A percentile compares a stretch with the other conserved stretches of the same genome.
Evolutionary conservation across 768 basidiomycete genomes (phyloP).

Genomic region (Mycena leptocephala): DNA sequence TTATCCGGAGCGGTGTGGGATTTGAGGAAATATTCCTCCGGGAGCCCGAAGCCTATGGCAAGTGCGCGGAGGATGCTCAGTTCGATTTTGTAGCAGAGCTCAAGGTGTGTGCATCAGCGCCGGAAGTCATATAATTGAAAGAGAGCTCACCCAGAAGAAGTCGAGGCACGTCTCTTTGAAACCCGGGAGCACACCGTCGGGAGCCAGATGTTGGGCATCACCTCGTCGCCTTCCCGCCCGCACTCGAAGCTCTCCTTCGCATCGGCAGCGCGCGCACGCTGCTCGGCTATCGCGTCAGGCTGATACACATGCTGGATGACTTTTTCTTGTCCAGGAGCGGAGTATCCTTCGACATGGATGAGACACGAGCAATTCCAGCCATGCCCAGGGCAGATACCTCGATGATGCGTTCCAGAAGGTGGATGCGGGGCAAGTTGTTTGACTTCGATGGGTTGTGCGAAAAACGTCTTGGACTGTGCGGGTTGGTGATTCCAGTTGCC

Average conservation of each 20-base stretch:
- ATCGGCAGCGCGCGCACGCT: conserved; percentile 42
- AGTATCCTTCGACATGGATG: conserved; percentile 42
- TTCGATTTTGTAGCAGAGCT: conserved; percentile 62
- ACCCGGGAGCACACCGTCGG: conserved; percentile 68
- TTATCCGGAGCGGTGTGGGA: conserved; percentile 64
- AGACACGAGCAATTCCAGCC: too few species aligned
- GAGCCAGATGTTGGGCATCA: conserved; percentile 73
- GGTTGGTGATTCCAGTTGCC: too few species aligned
- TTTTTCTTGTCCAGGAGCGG: conserved; percentile 49
- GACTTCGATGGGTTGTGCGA: not conserved
- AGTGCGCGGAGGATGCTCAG: conserved; percentile 64
- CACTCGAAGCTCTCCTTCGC: conserved; percentile 72
- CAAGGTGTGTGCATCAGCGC: not conserved
- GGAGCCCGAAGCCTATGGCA: conserved; percentile 60
- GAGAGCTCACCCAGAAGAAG: conserved; percentile 62
- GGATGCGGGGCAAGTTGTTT: not conserved
- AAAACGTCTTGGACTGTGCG: not conserved
- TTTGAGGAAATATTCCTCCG: conserved; percentile 61
- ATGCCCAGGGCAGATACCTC: not conserved
- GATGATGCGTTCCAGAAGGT: not conserved
- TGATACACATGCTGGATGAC: conserved; percentile 28
- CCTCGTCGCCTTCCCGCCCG: conserved; percentile 63
- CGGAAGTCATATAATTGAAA: conserved; percentile 48
- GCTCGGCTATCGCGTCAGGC: not conserved
- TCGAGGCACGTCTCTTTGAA: conserved; percentile 68